phyloP scores from a whole-genome alignment of 257 asterid species.

The Ajuga chamaepitys region DNA sequence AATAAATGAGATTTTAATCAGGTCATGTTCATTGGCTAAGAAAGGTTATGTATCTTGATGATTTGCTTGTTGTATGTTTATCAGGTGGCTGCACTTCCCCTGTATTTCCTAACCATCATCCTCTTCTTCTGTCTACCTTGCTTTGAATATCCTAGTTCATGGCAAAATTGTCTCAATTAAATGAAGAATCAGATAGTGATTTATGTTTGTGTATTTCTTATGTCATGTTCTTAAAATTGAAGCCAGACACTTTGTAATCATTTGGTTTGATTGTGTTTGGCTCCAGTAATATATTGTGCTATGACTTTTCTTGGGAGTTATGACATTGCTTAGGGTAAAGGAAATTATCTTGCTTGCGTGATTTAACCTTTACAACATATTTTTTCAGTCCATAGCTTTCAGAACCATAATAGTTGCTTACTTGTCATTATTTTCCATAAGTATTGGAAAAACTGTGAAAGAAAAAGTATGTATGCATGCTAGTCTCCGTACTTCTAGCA shows the following conservation, averaged over 20 bases:
- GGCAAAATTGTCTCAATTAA: neutral
- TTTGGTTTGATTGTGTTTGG: neutral
- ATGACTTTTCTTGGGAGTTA: too few species aligned
- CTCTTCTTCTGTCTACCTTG: neutral
- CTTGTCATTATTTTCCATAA: constrained; percentile 27
- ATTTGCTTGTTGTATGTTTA: too few species aligned
- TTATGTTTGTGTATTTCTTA: constrained; percentile 1
- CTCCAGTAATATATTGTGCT: constrained; percentile 2
- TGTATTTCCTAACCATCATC: neutral
- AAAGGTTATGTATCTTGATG: too few species aligned
- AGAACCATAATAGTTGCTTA: neutral
- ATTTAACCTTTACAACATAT: neutral
- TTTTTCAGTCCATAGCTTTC: constrained; percentile 1
- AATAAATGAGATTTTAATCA: too few species aligned
- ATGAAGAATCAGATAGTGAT: constrained; percentile 1
- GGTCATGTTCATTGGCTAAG: too few species aligned
- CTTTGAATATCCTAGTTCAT: constrained; percentile 6
- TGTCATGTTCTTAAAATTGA: neutral
- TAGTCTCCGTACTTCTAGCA: constrained; percentile 70
- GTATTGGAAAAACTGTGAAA: constrained; percentile 93
- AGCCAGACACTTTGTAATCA: neutral
- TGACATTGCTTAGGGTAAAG: too few species aligned
- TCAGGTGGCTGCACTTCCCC: too few species aligned
- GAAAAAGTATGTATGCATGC: constrained; percentile 96
- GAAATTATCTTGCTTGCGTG: neutral